Evolutionary conservation across 208 protist species (phyloP).

Genomic region (Acanthamoeba castellanii): DNA sequence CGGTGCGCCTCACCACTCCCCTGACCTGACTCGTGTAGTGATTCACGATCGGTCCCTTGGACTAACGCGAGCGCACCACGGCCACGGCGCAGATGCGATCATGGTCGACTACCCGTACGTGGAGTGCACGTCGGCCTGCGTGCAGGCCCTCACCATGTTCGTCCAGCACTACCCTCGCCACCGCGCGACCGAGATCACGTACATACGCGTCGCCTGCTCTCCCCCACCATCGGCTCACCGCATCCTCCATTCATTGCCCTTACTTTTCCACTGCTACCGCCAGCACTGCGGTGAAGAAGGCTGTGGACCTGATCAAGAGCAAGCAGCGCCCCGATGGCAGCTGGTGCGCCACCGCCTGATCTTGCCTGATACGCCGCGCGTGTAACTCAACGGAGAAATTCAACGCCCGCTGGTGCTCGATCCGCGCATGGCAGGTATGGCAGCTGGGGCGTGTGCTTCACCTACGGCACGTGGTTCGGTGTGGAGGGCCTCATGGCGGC

Average conservation of each 20-base stretch:
- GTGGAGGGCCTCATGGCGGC: slow-evolving; percentile 92
- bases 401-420: background rate
- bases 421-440: slow-evolving; percentile 90
- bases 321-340: slow-evolving; percentile 94
- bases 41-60: background rate
- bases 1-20: slow-evolving; percentile 81
- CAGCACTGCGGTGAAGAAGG: slow-evolving; percentile 90
- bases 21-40: background rate
- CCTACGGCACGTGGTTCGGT: slow-evolving; percentile 97
- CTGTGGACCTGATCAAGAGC: slow-evolving; percentile 92
- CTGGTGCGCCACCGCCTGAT: slow-evolving; percentile 79
- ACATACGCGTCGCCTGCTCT: background rate
- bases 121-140: slow-evolving; percentile 96
- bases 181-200: slow-evolving; percentile 92
- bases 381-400: background rate
- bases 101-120: slow-evolving; percentile 98
- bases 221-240: background rate
- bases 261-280: background rate
- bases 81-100: slow-evolving; percentile 90
- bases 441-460: slow-evolving; percentile 98
- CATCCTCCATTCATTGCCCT: background rate
- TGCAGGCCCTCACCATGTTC: slow-evolving; percentile 95
- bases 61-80: background rate
- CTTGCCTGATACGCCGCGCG: background rate
- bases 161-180: slow-evolving; percentile 93